phyloP scores from a whole-genome alignment of 75 land plant genomes.

The Cryptomeria japonica region DNA sequence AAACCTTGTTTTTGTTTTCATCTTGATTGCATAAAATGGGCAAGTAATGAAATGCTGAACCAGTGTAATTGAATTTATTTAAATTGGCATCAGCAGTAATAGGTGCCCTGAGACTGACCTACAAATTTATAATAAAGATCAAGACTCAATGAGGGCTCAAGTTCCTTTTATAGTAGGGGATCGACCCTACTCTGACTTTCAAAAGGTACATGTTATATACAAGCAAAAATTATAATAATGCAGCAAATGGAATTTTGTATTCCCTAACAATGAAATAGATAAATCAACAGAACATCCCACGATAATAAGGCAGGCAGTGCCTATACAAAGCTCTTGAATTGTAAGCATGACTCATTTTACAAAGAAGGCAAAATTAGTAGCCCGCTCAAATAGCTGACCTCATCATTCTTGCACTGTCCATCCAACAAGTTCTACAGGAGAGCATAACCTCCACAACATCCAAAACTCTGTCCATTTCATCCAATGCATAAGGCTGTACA shows the following conservation, averaged over 20 bases:
- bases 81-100: background rate
- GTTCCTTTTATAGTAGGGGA: background rate
- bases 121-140: conserved; percentile 1
- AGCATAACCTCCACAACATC: background rate
- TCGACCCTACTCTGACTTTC: background rate
- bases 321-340: conserved; percentile 9
- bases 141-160: background rate
- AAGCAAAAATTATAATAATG: background rate
- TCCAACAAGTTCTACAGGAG: background rate
- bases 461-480: background rate
- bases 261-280: background rate
- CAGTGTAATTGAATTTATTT: background rate
- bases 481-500: background rate
- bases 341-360: background rate
- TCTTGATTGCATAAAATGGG: background rate
- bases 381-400: background rate
- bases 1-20: background rate
- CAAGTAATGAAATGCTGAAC: background rate
- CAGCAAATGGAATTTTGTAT: background rate
- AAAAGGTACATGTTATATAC: conserved; percentile 2
- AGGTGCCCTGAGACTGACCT: background rate
- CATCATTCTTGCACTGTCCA: background rate
- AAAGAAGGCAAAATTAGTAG: background rate
- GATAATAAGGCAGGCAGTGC: background rate
- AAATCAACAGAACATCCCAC: background rate